Evolutionary conservation across 352 stramenopile genomes (phyloP).

Genomic region (Pythium diclinum): DNA sequence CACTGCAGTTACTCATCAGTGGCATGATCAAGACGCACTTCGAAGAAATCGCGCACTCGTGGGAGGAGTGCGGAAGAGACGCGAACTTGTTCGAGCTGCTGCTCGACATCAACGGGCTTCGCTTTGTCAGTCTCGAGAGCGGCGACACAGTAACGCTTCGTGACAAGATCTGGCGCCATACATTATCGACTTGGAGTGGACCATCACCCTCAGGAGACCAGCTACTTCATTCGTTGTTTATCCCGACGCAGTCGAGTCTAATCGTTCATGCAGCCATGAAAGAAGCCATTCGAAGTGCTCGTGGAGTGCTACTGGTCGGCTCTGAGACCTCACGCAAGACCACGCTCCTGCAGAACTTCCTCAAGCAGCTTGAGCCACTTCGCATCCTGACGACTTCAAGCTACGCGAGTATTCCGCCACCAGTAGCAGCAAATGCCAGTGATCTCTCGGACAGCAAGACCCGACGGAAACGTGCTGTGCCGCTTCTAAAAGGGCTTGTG

Average conservation of each 20-base stretch:
- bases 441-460: background rate
- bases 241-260: slow-evolving; percentile 31
- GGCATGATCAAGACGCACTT: slow-evolving; percentile 30
- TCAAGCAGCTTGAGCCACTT: slow-evolving; percentile 27
- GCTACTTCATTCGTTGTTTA: slow-evolving; percentile 26
- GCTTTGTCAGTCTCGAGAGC: slow-evolving; percentile 26
- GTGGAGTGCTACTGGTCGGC: slow-evolving; percentile 30
- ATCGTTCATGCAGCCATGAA: slow-evolving; percentile 31
- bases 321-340: slow-evolving; percentile 26
- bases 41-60: slow-evolving; percentile 22
- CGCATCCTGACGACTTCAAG: slow-evolving; percentile 26
- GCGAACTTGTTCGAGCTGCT: slow-evolving; percentile 30
- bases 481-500: slow-evolving; percentile 9
- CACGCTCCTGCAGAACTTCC: slow-evolving; percentile 28
- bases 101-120: slow-evolving; percentile 25
- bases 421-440: slow-evolving; percentile 8
- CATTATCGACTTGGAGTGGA: slow-evolving; percentile 2
- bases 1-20: slow-evolving; percentile 27
- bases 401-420: slow-evolving; percentile 23
- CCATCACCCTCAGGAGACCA: background rate
- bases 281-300: slow-evolving; percentile 26
- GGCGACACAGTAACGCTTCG: slow-evolving; percentile 19
- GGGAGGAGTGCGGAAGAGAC: slow-evolving; percentile 29
- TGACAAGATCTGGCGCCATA: slow-evolving; percentile 24
- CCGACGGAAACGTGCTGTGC: slow-evolving; percentile 19